Evolutionary conservation across 306 rosid genomes (phyloP).

Genomic region (Alnus glutinosa): DNA sequence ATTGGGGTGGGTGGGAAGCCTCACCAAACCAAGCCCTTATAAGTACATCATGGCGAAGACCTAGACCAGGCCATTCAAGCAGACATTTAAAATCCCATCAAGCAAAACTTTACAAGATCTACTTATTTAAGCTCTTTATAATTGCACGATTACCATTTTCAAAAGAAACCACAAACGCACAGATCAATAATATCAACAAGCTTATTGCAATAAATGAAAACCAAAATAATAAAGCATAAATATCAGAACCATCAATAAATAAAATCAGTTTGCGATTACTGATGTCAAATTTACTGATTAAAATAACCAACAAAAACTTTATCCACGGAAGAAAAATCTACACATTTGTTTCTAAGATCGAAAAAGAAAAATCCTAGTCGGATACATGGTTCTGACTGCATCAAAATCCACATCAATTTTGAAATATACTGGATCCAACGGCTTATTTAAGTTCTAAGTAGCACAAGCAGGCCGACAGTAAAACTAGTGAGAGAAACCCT

Average conservation of each 20-base stretch:
- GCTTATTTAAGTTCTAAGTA: slow-evolving; percentile 4
- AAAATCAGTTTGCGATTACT: not conserved
- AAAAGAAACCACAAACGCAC: not conserved
- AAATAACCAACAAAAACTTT: not conserved
- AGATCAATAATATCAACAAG: not conserved
- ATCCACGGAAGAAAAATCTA: not conserved
- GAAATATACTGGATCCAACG: slow-evolving; percentile 18
- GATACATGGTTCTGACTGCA: not conserved
- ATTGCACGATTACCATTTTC: not conserved
- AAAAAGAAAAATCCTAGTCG: not conserved
- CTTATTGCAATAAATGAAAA: not conserved
- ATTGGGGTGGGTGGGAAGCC: too few relatives aligned
- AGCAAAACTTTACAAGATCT: not conserved
- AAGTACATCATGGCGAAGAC: not conserved
- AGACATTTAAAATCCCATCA: not conserved
- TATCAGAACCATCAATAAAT: too few relatives aligned
- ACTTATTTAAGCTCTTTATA: not conserved
- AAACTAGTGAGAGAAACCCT: not conserved
- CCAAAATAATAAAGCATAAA: not conserved
- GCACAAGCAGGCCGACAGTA: not conserved
- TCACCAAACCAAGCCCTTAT: too few relatives aligned
- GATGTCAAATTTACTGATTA: not conserved
- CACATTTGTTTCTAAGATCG: not conserved
- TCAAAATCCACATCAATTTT: not conserved
- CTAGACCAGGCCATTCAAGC: not conserved